Base-by-base conservation (phyloP, 495 filamentous ascomycete species). In the Penicillium alfredii region DNA sequence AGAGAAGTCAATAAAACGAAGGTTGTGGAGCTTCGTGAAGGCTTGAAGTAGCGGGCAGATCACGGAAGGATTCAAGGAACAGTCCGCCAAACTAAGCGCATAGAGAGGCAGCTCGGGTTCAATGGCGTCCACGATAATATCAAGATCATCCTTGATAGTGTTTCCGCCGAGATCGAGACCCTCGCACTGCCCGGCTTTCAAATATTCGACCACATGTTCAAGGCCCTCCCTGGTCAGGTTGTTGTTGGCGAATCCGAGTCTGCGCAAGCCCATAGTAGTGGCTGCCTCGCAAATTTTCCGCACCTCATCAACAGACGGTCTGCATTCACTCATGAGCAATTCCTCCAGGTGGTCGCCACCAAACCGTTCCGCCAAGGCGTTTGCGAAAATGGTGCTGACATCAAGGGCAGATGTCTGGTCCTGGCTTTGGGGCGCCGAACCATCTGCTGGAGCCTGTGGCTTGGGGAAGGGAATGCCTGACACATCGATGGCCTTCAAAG, bases 101-200 rank as follows among this genome's bases (percentile, higher is more conserved):
- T 80, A 88, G 3, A 94, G 68, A 0, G 80, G 75, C 22, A 74
- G 71, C 4, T 79, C 69, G 8, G 61, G 59, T n/a, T 76, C 68
- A 23, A 94, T 58, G 11, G 74, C 73, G 11, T 73, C 70, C 1
- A 79, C 75, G 22, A 98, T 59, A 19, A 79, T 63, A 28, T 73
- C 70, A n/a, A 94, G 63, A 41, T 81, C 71, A 19, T 88, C 77
- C 41, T 78, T 63, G 24, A 86, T 62, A 44, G 88, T 77, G 50
- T 95, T 97, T n/a, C 87, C 87, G 22, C 89, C 89, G n/a, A 98
- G 61, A 58, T 97, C 92, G 4, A 98, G 66, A 1, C 87, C 92
- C 55, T 94, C 85, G 44, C 90, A 98, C 26, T 78, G 69, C 0
- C 81, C 82, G 26, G 71, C 73, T 31, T 74, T 71, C 23, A 96